Percentiles rank a stretch among this genome's conserved stretches.
These are phyloP conservation scores for Santalum album DNA, from an alignment of 164 flowering plant genomes.

Conservation along the genomic window DNA sequence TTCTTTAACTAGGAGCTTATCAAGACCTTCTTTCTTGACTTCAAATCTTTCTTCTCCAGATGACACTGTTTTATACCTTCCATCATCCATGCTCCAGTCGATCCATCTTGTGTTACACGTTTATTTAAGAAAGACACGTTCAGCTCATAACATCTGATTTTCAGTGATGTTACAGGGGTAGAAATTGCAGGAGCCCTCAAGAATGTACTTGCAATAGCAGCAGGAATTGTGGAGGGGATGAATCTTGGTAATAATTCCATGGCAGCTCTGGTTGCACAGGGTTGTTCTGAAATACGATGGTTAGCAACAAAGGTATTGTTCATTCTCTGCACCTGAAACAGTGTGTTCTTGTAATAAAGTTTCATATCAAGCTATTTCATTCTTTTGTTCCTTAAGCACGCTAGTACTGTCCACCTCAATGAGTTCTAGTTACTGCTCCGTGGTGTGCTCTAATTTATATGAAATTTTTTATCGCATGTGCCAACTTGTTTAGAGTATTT, in stretches of 20 bases:
- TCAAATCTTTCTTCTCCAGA: too few relatives aligned
- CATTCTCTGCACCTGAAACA: background rate
- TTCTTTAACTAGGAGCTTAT: too few relatives aligned
- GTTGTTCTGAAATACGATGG: constrained; percentile 97
- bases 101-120: background rate
- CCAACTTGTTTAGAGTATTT: too few relatives aligned
- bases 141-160: constrained; percentile 52
- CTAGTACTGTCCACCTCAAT: too few relatives aligned
- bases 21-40: too few relatives aligned
- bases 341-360: background rate
- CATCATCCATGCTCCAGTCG: too few relatives aligned
- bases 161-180: constrained; percentile 98
- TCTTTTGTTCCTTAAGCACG: too few relatives aligned
- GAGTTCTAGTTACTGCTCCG: too few relatives aligned
- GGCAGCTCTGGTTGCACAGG: constrained; percentile 99
- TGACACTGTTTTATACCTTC: too few relatives aligned
- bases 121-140: constrained; percentile 2
- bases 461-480: too few relatives aligned
- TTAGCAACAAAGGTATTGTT: constrained; percentile 75
- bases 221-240: constrained; percentile 95
- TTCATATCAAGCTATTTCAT: background rate
- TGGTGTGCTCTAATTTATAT: too few relatives aligned
- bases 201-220: constrained; percentile 96
- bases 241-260: constrained; percentile 89
- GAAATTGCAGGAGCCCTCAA: constrained; percentile 99